A percentile compares a stretch with the other conserved stretches of the same genome.
Conservation (phyloP, 2,329 filamentous ascomycete species). For the Trichophyton equinum region DNA sequence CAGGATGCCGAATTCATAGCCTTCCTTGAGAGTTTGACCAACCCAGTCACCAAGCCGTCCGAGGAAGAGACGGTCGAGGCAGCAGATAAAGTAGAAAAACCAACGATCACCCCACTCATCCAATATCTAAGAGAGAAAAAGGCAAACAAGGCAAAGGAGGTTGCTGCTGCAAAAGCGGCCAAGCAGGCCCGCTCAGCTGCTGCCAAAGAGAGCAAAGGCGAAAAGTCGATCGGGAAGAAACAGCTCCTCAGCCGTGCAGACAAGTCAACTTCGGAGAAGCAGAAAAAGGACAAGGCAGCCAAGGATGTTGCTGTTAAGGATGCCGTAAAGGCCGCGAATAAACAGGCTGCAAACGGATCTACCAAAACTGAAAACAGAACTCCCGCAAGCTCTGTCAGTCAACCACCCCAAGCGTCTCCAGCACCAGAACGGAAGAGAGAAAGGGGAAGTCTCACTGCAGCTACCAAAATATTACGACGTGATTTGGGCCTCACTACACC, state of each 20-base stretch:
- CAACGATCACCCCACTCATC: slow-evolving; percentile 76
- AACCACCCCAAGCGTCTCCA: neutral
- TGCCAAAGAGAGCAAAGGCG: slow-evolving; percentile 29
- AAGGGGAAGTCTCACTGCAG: slow-evolving; percentile 40
- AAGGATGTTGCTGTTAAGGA: slow-evolving; percentile 53
- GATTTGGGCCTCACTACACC: slow-evolving; percentile 43
- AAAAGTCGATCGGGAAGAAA: slow-evolving; percentile 32
- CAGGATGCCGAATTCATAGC: slow-evolving; percentile 92
- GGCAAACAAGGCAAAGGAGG: slow-evolving; percentile 52
- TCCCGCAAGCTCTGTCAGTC: neutral
- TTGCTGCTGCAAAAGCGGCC: slow-evolving; percentile 37
- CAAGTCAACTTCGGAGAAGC: slow-evolving; percentile 23
- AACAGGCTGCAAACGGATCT: slow-evolving; percentile 26
- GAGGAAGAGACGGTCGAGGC: slow-evolving; percentile 39
- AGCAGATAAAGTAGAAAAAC: slow-evolving; percentile 43
- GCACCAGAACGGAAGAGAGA: slow-evolving; percentile 36
- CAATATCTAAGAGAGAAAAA: slow-evolving; percentile 89
- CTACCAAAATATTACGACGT: slow-evolving; percentile 48
- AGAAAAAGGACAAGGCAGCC: slow-evolving; percentile 41
- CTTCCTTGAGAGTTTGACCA: slow-evolving; percentile 78
- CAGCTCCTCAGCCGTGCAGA: slow-evolving; percentile 27
- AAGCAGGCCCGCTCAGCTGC: slow-evolving; percentile 22
- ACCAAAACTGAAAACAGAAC: slow-evolving; percentile 15
- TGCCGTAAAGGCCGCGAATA: slow-evolving; percentile 46
- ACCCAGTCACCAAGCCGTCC: slow-evolving; percentile 48